Conservation (phyloP, 2,329 filamentous ascomycete genomes). For the Blastomyces gilchristii region DNA sequence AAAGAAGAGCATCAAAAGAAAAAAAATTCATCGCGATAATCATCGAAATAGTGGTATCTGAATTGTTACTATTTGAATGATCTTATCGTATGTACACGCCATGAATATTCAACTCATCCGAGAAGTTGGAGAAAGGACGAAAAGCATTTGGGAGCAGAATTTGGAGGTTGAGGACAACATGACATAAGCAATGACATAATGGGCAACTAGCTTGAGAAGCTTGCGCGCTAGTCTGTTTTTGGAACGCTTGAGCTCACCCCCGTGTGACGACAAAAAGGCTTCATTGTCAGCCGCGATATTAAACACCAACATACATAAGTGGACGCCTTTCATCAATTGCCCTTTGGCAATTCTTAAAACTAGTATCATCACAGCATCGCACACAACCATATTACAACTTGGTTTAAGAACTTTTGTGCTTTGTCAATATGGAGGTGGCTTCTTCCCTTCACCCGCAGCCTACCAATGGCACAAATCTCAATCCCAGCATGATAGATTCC, state of each 20-base stretch:
- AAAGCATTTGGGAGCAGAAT: too few relatives aligned
- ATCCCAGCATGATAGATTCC: slow-evolving; percentile 21
- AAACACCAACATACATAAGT: not conserved
- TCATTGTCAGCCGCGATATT: not conserved
- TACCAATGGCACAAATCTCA: slow-evolving; percentile 9
- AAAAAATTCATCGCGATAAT: not conserved
- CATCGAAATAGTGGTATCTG: not conserved
- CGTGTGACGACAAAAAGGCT: not conserved
- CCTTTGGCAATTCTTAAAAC: not conserved
- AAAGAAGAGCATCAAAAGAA: not conserved
- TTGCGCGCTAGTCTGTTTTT: not conserved
- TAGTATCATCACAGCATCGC: not conserved
- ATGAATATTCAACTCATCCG: not conserved
- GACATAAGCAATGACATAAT: not conserved
- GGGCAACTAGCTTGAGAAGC: not conserved
- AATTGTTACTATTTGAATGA: not conserved
- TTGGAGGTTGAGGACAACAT: not conserved
- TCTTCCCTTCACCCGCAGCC: slow-evolving; percentile 12
- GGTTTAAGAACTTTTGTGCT: not conserved
- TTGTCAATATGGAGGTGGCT: slow-evolving; percentile 17
- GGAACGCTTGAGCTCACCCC: not conserved
- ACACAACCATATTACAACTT: not conserved
- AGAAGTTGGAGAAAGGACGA: not conserved
- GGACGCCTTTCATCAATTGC: not conserved
- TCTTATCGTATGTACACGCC: not conserved